Evolutionary conservation across 305 asterid genomes (phyloP).

Genomic region (Solanum hybrid): DNA sequence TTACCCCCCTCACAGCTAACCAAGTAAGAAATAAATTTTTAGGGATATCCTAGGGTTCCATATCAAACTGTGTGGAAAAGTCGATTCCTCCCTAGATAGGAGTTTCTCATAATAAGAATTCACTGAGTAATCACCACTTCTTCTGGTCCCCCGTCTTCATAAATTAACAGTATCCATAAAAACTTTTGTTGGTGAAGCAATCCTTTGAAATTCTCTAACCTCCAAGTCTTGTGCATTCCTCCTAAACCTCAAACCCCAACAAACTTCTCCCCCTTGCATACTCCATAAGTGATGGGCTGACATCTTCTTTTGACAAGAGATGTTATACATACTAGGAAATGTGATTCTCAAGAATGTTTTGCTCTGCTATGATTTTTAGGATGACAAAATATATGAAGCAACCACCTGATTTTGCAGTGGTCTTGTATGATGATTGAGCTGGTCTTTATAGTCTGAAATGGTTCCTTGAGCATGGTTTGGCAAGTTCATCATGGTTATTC

Average conservation of each 20-base stretch:
- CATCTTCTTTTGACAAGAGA: background rate
- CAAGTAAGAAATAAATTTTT: background rate
- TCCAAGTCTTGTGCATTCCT: background rate
- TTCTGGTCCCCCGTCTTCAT: background rate
- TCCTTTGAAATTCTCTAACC: background rate
- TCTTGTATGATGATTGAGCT: background rate
- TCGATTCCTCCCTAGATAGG: background rate
- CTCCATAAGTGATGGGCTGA: background rate
- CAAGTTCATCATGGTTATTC: background rate
- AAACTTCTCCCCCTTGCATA: background rate
- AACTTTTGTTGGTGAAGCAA: background rate
- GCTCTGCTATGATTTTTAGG: background rate
- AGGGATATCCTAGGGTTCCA: background rate
- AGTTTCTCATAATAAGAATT: background rate
- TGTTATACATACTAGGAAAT: background rate
- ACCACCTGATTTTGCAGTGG: background rate
- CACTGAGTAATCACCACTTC: background rate
- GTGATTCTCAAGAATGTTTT: background rate
- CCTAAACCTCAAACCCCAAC: background rate
- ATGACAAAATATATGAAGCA: background rate
- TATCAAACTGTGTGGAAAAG: background rate
- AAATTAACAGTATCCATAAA: background rate
- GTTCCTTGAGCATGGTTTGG: background rate
- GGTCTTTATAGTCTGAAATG: background rate
- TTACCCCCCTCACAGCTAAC: background rate